Evolutionary conservation across 352 stramenopile genomes (phyloP).

Genomic region (Pythium sp.): DNA sequence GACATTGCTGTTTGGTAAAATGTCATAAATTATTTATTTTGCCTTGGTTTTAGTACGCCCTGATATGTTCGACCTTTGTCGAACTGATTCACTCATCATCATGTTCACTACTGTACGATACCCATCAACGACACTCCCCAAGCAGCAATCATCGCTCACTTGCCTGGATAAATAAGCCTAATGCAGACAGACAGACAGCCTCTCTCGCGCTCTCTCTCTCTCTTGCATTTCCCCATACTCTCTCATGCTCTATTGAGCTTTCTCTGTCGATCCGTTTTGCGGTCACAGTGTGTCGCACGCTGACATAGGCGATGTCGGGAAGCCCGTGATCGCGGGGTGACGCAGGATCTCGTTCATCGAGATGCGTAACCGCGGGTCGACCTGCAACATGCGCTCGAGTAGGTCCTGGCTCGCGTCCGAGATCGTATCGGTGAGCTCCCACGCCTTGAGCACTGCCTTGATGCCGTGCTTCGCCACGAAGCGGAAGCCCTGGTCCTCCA

Average conservation of each 20-base stretch:
- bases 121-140: slow-evolving; percentile 1
- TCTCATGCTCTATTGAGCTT: background rate
- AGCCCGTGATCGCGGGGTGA: slow-evolving; percentile 48
- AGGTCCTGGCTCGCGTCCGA: slow-evolving; percentile 62
- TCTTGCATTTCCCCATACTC: background rate
- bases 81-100: background rate
- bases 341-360: slow-evolving; percentile 56
- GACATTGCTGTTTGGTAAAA: background rate
- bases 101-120: background rate
- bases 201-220: background rate
- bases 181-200: background rate
- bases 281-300: slow-evolving; percentile 5
- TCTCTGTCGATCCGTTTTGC: background rate
- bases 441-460: slow-evolving; percentile 67
- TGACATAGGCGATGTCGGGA: slow-evolving; percentile 15
- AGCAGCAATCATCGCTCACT: background rate
- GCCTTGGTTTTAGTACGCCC: slow-evolving; percentile 1
- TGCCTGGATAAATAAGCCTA: slow-evolving; percentile 15
- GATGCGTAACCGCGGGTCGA: slow-evolving; percentile 57
- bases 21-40: slow-evolving; percentile 5
- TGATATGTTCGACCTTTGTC: background rate
- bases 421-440: slow-evolving; percentile 43
- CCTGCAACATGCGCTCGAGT: slow-evolving; percentile 67
- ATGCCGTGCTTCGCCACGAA: slow-evolving; percentile 80
- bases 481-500: slow-evolving; percentile 85